Conservation (phyloP, 1,284 basidiomycete genomes). For the Schizophyllum commune region DNA sequence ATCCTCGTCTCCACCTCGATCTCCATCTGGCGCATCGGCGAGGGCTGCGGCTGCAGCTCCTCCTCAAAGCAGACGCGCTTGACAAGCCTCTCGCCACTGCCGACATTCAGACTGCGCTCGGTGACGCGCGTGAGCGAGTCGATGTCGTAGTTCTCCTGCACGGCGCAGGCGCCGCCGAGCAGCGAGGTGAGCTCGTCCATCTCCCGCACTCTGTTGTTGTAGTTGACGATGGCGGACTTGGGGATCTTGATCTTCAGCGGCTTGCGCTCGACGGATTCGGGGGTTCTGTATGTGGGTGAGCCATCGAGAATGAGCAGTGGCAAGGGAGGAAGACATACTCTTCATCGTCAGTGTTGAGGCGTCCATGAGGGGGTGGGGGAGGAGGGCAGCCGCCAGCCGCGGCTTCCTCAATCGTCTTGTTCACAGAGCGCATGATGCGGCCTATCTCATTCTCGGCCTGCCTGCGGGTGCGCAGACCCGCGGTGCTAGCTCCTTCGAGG, state of each 20-base stretch:
- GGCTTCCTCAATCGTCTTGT: too few species aligned
- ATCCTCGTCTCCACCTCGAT: not conserved
- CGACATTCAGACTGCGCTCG: not conserved
- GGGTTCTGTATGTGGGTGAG: not conserved
- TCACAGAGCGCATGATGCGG: too few species aligned
- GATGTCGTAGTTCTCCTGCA: not conserved
- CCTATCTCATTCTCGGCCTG: too few species aligned
- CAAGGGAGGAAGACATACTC: not conserved
- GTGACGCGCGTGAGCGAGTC: not conserved
- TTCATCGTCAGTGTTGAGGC: not conserved
- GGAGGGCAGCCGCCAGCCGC: too few species aligned
- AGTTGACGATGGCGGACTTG: not conserved
- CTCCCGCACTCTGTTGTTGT: not conserved
- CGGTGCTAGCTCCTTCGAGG: not conserved
- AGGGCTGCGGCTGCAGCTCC: not conserved
- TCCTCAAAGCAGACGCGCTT: not conserved
- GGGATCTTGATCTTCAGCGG: not conserved
- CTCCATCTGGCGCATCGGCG: not conserved
- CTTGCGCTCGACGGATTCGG: not conserved
- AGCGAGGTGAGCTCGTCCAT: not conserved
- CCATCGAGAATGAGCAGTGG: not conserved
- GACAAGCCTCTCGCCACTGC: not conserved
- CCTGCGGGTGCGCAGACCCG: too few species aligned
- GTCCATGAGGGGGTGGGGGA: not conserved
- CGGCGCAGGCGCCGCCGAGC: not conserved